Evolutionary conservation across 495 filamentous ascomycete genomes (phyloP).

Genomic region (Aspergillus taichungensis): DNA sequence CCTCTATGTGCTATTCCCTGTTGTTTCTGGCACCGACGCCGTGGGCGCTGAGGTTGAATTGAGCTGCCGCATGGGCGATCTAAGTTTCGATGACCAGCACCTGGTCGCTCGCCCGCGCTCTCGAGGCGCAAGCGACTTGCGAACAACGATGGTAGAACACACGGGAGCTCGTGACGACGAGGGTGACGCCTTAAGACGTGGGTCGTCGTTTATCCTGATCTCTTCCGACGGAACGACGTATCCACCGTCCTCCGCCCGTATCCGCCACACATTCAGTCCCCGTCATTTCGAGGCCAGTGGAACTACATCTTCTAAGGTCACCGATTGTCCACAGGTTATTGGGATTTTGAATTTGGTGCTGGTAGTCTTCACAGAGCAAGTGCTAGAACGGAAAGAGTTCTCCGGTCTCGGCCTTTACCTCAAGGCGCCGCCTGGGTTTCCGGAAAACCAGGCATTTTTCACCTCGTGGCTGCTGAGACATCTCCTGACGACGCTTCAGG

Average conservation of each 20-base stretch:
- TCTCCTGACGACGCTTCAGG: slow-evolving; percentile 61
- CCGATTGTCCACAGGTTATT: slow-evolving; percentile 63
- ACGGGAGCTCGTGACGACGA: slow-evolving; percentile 37
- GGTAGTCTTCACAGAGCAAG: slow-evolving; percentile 70
- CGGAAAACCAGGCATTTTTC: slow-evolving; percentile 90
- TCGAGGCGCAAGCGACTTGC: slow-evolving; percentile 52
- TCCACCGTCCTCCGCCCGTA: slow-evolving; percentile 46
- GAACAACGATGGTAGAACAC: slow-evolving; percentile 56
- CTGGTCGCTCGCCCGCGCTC: slow-evolving; percentile 70
- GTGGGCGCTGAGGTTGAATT: slow-evolving; percentile 77
- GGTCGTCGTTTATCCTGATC: slow-evolving; percentile 84
- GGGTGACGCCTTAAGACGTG: slow-evolving; percentile 53
- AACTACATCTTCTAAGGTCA: slow-evolving; percentile 18
- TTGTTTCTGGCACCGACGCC: slow-evolving; percentile 73
- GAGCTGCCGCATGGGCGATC: slow-evolving; percentile 62
- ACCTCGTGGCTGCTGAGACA: slow-evolving; percentile 80
- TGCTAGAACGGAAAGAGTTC: slow-evolving; percentile 81
- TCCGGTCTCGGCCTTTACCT: slow-evolving; percentile 77
- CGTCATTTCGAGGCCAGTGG: slow-evolving; percentile 23
- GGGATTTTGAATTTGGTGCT: slow-evolving; percentile 66
- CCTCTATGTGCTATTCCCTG: slow-evolving; percentile 70
- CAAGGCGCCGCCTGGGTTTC: slow-evolving; percentile 85
- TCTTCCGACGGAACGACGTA: slow-evolving; percentile 55
- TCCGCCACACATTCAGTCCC: slow-evolving; percentile 49
- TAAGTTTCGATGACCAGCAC: slow-evolving; percentile 80